Evolutionary conservation across 768 basidiomycete genomes (phyloP).

Genomic region (Saitozyma podzolica): DNA sequence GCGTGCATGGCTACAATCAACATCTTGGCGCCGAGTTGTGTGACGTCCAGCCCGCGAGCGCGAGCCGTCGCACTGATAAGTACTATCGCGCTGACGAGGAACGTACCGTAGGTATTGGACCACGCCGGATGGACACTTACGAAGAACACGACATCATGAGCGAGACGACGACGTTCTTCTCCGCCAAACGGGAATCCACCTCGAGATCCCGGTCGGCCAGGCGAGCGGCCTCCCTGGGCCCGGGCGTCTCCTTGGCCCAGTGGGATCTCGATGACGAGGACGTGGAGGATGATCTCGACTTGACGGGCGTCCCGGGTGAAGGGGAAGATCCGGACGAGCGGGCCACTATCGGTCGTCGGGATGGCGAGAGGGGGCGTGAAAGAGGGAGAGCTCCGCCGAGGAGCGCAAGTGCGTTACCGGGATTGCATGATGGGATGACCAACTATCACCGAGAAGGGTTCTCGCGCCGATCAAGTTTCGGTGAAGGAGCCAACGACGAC

Average conservation of each 20-base stretch:
- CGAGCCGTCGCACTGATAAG: background rate
- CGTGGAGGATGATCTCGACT: constrained; percentile 21
- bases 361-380: constrained; percentile 15
- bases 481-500: background rate
- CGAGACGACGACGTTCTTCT: constrained; percentile 71
- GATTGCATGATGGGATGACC: constrained; percentile 14
- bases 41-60: background rate
- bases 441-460: constrained; percentile 25
- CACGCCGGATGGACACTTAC: constrained; percentile 69
- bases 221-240: constrained; percentile 60
- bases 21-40: background rate
- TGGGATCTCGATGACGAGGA: constrained; percentile 34
- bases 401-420: constrained; percentile 41
- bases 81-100: background rate
- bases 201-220: constrained; percentile 53
- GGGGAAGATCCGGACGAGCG: constrained; percentile 20
- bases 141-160: constrained; percentile 77
- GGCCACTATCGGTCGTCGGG: background rate
- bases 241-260: constrained; percentile 43
- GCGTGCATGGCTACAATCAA: constrained; percentile 23
- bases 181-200: constrained; percentile 53
- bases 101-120: constrained; percentile 60
- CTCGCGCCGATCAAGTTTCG: constrained; percentile 18
- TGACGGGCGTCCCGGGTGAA: constrained; percentile 18
- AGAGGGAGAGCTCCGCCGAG: constrained; percentile 15